Base-by-base conservation (phyloP, 1,284 basidiomycete species). In the Fomitiporia mediterranea region DNA sequence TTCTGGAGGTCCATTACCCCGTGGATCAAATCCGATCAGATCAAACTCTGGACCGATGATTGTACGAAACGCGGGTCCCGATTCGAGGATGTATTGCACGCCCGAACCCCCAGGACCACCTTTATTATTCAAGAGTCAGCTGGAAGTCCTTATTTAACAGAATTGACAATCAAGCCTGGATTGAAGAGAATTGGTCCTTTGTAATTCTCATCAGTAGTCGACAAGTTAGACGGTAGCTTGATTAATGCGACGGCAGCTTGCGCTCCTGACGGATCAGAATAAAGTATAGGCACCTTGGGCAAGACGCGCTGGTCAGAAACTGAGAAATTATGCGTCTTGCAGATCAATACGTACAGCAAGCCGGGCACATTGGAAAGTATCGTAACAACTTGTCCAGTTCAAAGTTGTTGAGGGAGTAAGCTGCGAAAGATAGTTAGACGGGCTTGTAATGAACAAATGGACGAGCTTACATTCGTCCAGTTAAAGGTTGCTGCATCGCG, bases 11-110 rank as follows among this genome's bases (percentile, higher is more conserved):
- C 25, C n/a, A n/a, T 44, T 48, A 64, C 67, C 66, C 51, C 70
- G 60, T 27, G 70, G 70, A 61, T 72, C 70, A 52, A 71, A 71
- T 2, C 69, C 66, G 28, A 72, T 58, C n/a, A 71, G 57, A 48
- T 71, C 70, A 47, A 61, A 71, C 23, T 66, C 64, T 2, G 62
- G 63, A 2, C 68, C 68, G 2, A 70, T n/a, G 13, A 64, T 17
- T 13, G 40, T 19, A 27, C 56, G 44, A 15, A 63, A 60, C 1
- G 19, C 3, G 3, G 53, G 34, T 4, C 50, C 62, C 8, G 40
- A 25, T 2, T 3, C 13, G 8, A 54, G 38, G 25, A 62, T 21
- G 0, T 63, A 17, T 4, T 60, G 55, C 8, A 70, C 65, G 15
- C 70, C 69, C 27, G 67, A 65, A 23, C 64, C 66, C 21, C 70